Percentiles rank a stretch among this genome's conserved stretches.
Evolutionary conservation across 352 stramenopile species (phyloP).

Genomic region (Peronospora belbahrii): DNA sequence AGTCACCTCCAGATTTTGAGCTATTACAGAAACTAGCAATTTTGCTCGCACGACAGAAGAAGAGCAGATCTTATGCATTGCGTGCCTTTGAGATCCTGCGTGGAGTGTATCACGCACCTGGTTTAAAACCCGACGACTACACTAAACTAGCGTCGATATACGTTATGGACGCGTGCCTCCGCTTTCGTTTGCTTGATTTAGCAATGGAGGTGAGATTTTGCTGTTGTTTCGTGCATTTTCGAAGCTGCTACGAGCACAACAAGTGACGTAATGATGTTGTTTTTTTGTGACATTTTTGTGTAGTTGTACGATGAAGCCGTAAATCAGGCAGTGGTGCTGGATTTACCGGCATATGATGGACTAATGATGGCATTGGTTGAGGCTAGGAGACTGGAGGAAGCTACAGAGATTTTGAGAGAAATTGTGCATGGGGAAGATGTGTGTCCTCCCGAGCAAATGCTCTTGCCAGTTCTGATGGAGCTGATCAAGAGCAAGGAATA

Average conservation of each 20-base stretch:
- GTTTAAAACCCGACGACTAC: constrained; percentile 45
- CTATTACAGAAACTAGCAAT: constrained; percentile 45
- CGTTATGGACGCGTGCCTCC: constrained; percentile 57
- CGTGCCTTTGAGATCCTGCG: constrained; percentile 36
- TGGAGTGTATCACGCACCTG: constrained; percentile 32
- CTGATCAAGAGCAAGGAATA: constrained; percentile 40
- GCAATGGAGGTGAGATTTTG: constrained; percentile 38
- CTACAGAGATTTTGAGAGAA: constrained; percentile 43
- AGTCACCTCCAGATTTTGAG: constrained; percentile 18
- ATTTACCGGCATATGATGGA: constrained; percentile 49
- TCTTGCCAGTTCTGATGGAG: constrained; percentile 38
- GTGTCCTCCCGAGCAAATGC: constrained; percentile 35
- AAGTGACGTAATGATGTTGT: constrained; percentile 6
- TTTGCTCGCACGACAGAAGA: constrained; percentile 40
- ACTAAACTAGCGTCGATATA: constrained; percentile 60
- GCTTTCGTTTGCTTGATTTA: constrained; percentile 40
- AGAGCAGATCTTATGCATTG: constrained; percentile 13
- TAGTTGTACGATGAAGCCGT: constrained; percentile 55
- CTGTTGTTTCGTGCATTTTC: constrained; percentile 2
- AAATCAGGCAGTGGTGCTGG: constrained; percentile 45
- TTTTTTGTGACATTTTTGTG: constrained; percentile 4
- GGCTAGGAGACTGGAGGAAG: constrained; percentile 38
- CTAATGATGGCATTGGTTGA: constrained; percentile 40
- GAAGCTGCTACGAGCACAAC: neutral
- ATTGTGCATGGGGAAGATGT: constrained; percentile 37